A percentile compares a stretch with the other conserved stretches of the same genome.
phyloP scores from a whole-genome alignment of 78 protist genomes.

The slime mould (Dictyostelium discoideum) region DNA sequence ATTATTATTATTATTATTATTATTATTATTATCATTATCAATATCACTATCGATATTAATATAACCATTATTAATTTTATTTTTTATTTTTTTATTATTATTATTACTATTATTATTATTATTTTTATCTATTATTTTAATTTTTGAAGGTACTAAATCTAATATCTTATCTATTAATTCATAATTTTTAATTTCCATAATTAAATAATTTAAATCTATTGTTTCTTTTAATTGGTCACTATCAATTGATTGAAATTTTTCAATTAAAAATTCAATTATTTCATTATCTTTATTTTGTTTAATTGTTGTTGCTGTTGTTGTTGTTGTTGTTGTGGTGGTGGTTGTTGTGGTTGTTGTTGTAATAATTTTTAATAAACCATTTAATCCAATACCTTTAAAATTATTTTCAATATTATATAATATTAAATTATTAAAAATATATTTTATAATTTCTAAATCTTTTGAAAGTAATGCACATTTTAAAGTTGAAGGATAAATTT shows the following conservation, averaged over 20 bases:
- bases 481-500: not conserved
- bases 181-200: too few species aligned
- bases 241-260: not conserved
- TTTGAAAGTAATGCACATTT: not conserved
- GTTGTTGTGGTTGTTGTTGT: not conserved
- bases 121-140: too few species aligned
- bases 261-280: not conserved
- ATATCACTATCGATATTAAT: too few species aligned
- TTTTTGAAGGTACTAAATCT: not conserved
- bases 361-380: not conserved
- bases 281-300: not conserved
- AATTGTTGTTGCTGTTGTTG: too few species aligned
- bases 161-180: not conserved
- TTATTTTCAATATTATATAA: not conserved
- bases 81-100: too few species aligned
- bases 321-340: too few species aligned
- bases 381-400: not conserved
- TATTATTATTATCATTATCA: too few species aligned
- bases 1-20: too few species aligned
- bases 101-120: too few species aligned
- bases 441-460: not conserved
- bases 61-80: too few species aligned
- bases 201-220: not conserved
- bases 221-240: not conserved
- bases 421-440: too few species aligned